Evolutionary conservation across 2,329 filamentous ascomycete species (phyloP).

Genomic region (Emericellopsis atlantica): DNA sequence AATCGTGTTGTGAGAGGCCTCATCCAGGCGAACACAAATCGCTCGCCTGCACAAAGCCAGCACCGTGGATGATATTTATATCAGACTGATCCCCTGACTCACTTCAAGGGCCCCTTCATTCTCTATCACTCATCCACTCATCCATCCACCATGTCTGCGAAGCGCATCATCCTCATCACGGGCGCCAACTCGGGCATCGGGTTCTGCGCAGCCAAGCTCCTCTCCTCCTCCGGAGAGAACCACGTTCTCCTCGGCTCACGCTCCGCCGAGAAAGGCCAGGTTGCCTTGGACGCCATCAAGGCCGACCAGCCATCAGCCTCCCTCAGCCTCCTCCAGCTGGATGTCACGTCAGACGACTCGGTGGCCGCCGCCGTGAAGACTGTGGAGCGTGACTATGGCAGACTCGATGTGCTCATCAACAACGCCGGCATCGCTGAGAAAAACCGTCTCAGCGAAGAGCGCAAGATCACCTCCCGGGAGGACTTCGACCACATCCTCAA

Average conservation of each 20-base stretch:
- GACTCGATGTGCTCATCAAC: constrained; percentile 45
- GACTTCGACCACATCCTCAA: background rate
- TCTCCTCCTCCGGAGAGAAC: constrained; percentile 21
- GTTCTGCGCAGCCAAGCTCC: constrained; percentile 21
- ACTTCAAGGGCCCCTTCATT: no score
- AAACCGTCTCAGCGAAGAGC: constrained; percentile 21
- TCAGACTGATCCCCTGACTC: no score
- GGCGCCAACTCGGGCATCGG: constrained; percentile 34
- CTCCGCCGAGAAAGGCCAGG: constrained; percentile 19
- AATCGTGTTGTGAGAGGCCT: no score
- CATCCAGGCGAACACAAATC: no score
- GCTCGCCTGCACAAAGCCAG: no score
- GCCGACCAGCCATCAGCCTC: constrained; percentile 34
- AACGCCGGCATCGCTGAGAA: constrained; percentile 43
- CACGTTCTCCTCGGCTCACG: constrained; percentile 25
- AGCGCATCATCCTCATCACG: constrained; percentile 4
- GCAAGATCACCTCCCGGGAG: constrained; percentile 27
- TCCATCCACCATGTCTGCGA: background rate
- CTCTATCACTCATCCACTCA: no score
- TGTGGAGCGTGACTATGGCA: constrained; percentile 30
- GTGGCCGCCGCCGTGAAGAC: constrained; percentile 39
- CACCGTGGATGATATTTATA: no score
- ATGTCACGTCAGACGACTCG: constrained; percentile 46
- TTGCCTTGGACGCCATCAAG: constrained; percentile 12
- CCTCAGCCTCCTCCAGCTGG: constrained; percentile 44